Evolutionary conservation across 2,329 filamentous ascomycete genomes (phyloP), one percentile per base, ranked within the genome.

Genomic region (Scedosporium minutisporum): DNA sequence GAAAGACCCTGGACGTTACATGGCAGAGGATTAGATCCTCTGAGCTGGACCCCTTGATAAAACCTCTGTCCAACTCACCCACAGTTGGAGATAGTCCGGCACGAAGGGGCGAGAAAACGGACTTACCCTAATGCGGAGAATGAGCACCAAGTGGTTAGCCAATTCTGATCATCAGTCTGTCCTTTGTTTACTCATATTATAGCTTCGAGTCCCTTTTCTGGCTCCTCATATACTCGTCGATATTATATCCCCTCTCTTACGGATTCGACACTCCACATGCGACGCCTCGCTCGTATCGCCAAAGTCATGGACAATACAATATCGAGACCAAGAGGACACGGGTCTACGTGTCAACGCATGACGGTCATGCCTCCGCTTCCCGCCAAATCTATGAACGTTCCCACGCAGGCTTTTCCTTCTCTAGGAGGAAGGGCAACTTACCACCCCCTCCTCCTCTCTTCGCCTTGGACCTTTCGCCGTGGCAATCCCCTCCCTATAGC

Each of bases 1-100:
- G 59, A 61, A 61, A 14, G 59, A 61, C 59, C 59, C 59, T 61
- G 59, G 59, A 53, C 44, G 59, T 38, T 61, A 61, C 59, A 61
- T 51, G 59, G 58, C 58, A 61, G 44, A 23, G 27, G 9, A 41
- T 55, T 23, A 12, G 23, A 55, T 27, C 18, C 51, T 14, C 51
- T 55, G 25, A 44, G 16, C 58, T 46, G 58, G 33, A 23, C 44
- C 58, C 38, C 33, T 38, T 23, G 6, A 10, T 12, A 2, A 2
- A 25, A 6, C 58, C 21, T 9, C n/a, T 12, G 5, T n/a, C 14
- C 58, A 21, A 9, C 23, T 25, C 59, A 16, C 16, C 59, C 25
- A 38, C 51, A 46, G 44, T 53, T 51, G 33, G 4, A 18, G n/a
- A 25, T 53, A 46, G 42, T 29, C 59, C 44, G 41, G 16, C 29